Evolutionary conservation across 805 yeast species (phyloP).

Genomic region (Nakazawaea molendinolei): DNA sequence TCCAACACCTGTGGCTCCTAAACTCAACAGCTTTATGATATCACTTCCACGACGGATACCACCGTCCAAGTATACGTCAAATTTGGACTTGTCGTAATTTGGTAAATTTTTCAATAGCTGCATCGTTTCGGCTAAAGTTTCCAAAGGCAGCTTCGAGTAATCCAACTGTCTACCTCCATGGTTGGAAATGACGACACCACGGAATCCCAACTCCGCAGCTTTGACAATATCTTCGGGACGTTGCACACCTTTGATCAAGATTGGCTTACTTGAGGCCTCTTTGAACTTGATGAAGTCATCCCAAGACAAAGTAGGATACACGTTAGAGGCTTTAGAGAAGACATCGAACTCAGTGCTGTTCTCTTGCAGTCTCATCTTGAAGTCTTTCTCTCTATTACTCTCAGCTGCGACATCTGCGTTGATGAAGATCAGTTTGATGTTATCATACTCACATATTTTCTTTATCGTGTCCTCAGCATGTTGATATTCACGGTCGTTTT

Average conservation of each 20-base stretch:
- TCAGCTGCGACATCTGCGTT: conserved; percentile 83
- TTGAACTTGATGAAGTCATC: conserved; percentile 22
- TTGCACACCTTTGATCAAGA: conserved; percentile 56
- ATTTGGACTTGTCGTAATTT: conserved; percentile 33
- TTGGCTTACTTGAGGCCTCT: conserved; percentile 32
- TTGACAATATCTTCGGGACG: conserved; percentile 53
- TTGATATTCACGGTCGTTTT: conserved; percentile 49
- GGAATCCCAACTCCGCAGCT: conserved; percentile 51
- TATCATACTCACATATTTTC: conserved; percentile 49
- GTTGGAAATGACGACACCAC: conserved; percentile 60
- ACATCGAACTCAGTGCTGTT: conserved; percentile 1
- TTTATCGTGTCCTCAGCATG: conserved; percentile 45
- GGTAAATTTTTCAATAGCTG: conserved; percentile 34
- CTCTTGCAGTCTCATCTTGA: conserved; percentile 24
- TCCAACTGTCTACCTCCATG: conserved; percentile 75
- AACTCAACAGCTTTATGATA: conserved; percentile 64
- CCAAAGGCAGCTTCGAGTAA: conserved; percentile 52
- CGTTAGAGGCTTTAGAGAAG: conserved; percentile 28
- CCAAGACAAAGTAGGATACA: conserved; percentile 32
- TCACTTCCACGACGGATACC: conserved; percentile 76
- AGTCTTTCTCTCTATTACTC: conserved; percentile 57
- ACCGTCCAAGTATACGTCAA: conserved; percentile 69
- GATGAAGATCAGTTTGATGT: conserved; percentile 65
- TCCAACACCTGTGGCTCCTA: conserved; percentile 64
- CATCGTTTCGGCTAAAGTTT: conserved; percentile 49